Evolutionary conservation across 345 rosid genomes (phyloP).

Genomic region (Acer yangbiense): DNA sequence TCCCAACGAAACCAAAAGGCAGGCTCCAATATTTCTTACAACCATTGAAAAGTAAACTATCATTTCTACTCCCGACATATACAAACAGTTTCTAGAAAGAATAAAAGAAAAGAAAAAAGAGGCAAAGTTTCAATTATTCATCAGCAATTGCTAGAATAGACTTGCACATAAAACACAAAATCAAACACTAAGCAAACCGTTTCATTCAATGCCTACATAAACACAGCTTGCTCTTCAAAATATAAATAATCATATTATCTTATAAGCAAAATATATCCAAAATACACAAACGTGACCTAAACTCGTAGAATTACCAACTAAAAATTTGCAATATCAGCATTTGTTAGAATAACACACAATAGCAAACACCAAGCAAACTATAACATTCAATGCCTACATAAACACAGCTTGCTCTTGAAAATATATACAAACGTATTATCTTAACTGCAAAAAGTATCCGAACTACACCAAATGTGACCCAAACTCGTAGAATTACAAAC

Average conservation of each 20-base stretch:
- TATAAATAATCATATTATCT: no score
- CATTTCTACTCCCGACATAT: neutral
- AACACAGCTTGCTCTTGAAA: no score
- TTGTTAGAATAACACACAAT: neutral
- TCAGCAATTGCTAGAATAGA: slow-evolving; percentile 1
- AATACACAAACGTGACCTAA: neutral
- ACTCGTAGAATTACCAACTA: neutral
- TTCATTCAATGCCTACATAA: neutral
- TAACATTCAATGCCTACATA: neutral
- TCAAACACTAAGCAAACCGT: neutral
- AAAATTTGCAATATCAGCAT: neutral
- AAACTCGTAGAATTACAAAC: neutral
- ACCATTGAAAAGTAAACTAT: neutral
- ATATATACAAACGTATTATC: no score
- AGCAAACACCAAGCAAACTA: no score
- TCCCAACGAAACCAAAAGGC: neutral
- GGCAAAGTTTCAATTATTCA: neutral
- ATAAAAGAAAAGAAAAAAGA: no score
- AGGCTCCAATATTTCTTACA: neutral
- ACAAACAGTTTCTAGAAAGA: neutral
- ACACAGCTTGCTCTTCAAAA: neutral
- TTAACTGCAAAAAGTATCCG: no score
- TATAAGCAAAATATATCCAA: no score
- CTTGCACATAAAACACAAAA: neutral
- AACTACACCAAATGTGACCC: neutral